These are phyloP conservation scores for Usnea hakonensis DNA, from an alignment of 495 filamentous ascomycete species.

Conservation along the genomic window DNA sequence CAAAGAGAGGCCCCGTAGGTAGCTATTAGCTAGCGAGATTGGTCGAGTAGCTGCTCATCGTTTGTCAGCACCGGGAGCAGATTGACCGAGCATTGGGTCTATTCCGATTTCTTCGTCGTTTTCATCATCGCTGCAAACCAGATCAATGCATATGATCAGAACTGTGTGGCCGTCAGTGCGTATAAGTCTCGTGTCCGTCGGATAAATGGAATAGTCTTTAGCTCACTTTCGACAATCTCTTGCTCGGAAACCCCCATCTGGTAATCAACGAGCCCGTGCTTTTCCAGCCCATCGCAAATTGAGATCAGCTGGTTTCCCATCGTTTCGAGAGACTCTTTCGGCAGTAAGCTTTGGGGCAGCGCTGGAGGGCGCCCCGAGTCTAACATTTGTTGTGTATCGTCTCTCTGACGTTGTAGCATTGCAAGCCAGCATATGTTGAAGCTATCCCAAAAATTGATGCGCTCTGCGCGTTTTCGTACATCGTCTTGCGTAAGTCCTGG, in stretches of 20 bases:
- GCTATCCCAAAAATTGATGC: conserved; percentile 81
- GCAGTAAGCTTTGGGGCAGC: conserved; percentile 58
- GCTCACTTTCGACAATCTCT: conserved; percentile 64
- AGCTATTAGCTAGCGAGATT: not conserved
- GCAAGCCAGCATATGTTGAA: conserved; percentile 95
- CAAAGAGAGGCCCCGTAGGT: not conserved
- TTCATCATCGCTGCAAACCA: not conserved
- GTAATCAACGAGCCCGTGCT: conserved; percentile 89
- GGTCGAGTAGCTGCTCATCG: not conserved
- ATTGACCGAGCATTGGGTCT: conserved; percentile 5
- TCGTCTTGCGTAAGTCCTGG: conserved; percentile 71
- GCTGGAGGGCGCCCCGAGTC: conserved; percentile 51
- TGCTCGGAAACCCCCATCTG: conserved; percentile 96
- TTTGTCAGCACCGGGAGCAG: not conserved
- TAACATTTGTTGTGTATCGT: conserved; percentile 54
- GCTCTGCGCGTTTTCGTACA: conserved; percentile 56
- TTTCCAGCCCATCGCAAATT: conserved; percentile 78
- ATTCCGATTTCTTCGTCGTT: conserved; percentile 4
- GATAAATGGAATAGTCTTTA: not conserved
- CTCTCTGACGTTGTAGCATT: conserved; percentile 78
- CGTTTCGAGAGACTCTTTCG: conserved; percentile 58
- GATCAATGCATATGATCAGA: conserved; percentile 43
- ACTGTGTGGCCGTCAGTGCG: conserved; percentile 37
- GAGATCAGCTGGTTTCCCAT: conserved; percentile 76
- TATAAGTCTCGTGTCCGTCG: not conserved